These are phyloP conservation scores for Pogostemon cablin DNA, from an alignment of 257 asterid species.

Conservation along the genomic window DNA sequence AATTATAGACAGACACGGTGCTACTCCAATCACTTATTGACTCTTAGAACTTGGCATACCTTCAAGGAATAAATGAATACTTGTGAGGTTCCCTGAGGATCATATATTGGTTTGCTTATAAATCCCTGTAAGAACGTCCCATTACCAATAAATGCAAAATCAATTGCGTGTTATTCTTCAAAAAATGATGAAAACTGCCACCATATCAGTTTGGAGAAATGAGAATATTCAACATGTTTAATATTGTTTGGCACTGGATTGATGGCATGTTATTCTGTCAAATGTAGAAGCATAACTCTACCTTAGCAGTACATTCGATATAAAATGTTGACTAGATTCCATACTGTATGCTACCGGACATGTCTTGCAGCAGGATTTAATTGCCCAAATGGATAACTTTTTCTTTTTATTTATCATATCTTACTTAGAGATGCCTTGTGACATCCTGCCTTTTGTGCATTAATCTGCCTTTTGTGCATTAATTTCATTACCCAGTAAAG, in stretches of 20 bases:
- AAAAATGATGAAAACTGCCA: background rate
- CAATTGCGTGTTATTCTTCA: constrained; percentile 9
- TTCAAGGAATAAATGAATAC: constrained; percentile 4
- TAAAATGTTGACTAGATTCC: constrained; percentile 8
- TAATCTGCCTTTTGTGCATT: constrained; percentile 9
- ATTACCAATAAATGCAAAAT: constrained; percentile 3
- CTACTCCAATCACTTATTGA: constrained; percentile 10
- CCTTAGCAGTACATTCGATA: constrained; percentile 13
- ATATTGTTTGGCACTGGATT: constrained; percentile 3
- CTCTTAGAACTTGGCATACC: constrained; percentile 28
- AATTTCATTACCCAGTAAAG: background rate
- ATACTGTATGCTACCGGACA: constrained; percentile 3
- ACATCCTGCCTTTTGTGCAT: constrained; percentile 6
- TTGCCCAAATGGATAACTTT: background rate
- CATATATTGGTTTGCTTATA: constrained; percentile 23
- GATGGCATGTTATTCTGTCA: constrained; percentile 20
- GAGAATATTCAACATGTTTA: constrained; percentile 12
- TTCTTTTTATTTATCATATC: background rate
- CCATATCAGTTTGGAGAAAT: constrained; percentile 10
- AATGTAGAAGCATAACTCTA: constrained; percentile 6
- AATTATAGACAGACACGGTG: constrained; percentile 19
- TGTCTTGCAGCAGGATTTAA: constrained; percentile 16
- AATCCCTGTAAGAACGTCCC: background rate
- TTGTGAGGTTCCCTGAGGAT: constrained; percentile 17
- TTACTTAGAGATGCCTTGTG: constrained; percentile 9